Evolutionary conservation across 257 asterid genomes (phyloP), one percentile per base, ranked within the genome.

Genomic region (Nicotiana attenuata): DNA sequence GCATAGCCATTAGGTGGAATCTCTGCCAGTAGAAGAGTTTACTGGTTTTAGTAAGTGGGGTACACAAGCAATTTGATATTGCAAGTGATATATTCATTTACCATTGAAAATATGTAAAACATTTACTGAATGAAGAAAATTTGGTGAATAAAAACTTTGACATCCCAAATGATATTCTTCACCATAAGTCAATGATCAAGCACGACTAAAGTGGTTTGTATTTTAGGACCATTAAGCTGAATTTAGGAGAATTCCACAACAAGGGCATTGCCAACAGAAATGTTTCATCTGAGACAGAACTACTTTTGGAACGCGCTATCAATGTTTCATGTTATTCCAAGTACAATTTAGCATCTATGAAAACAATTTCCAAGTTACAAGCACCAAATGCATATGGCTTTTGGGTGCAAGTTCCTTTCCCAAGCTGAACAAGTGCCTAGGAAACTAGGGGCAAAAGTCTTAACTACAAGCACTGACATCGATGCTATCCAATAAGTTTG

Each of bases 401-500:
- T 22, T 45, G 76, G 5, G 35, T 19, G 65, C 45, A 24, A 20
- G 17, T 29, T 13, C 55, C 56, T 71, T 75, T 65, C 13, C 26
- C 67, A 52, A 22, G 50, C 26, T 31, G 22, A 63, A 31, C 41
- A 50, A 50, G 69, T 66, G 22, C 7, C 52, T 65, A 45, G 50
- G 52, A 41, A 41, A 56, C 13, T n/a, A 14, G 64, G 17, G 67
- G 28, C 65, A 14, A 13, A 11, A 50, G 73, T 24, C 64, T n/a
- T 41, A 38, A 24, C 73, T 61, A 75, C 60, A 59, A 33, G 76
- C 35, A 22, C 13, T 33, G 60, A 33, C 17, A 50, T 63, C 61
- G 71, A 56, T 7, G 33, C 47, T 57, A 66, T 26, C 63, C 69
- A 81, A 81, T 65, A 76, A 84, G 63, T 81, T 61, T 66, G 61